Conservation (phyloP, 495 filamentous ascomycete genomes). For the Aspergillus incahuasiensis region DNA sequence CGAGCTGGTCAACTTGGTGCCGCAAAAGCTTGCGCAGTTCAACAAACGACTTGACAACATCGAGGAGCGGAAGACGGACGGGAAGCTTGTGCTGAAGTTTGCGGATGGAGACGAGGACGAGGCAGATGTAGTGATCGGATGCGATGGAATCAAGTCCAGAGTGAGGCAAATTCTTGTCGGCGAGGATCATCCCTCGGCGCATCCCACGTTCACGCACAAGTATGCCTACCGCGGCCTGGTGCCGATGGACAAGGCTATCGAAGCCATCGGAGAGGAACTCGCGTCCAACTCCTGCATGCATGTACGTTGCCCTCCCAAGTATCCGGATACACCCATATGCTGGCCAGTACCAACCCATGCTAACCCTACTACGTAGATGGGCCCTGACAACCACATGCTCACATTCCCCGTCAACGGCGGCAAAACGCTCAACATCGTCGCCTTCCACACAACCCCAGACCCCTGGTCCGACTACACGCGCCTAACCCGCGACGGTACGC, state of each 20-base stretch:
- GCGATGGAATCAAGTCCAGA: slow-evolving; percentile 56
- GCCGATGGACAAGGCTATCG: slow-evolving; percentile 47
- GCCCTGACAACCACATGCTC: slow-evolving; percentile 41
- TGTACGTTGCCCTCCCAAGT: slow-evolving; percentile 12
- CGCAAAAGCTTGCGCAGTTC: slow-evolving; percentile 37
- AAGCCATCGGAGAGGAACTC: slow-evolving; percentile 44
- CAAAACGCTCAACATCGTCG: slow-evolving; percentile 39
- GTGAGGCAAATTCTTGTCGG: slow-evolving; percentile 41
- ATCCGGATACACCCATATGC: neutral
- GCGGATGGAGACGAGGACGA: slow-evolving; percentile 28
- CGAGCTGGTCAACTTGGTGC: slow-evolving; percentile 44
- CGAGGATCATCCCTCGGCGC: slow-evolving; percentile 27
- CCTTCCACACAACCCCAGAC: slow-evolving; percentile 26
- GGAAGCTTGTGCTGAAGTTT: slow-evolving; percentile 27
- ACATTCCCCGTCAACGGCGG: slow-evolving; percentile 46
- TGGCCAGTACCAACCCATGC: neutral
- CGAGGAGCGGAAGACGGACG: slow-evolving; percentile 19
- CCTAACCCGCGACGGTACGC: slow-evolving; percentile 26
- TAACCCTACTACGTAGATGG: slow-evolving; percentile 31
- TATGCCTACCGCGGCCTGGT: slow-evolving; percentile 49
- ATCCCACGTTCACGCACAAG: slow-evolving; percentile 45
- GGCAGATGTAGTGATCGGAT: slow-evolving; percentile 49
- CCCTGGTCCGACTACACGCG: slow-evolving; percentile 33
- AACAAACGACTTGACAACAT: slow-evolving; percentile 32
- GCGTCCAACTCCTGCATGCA: slow-evolving; percentile 42